A percentile compares a stretch with the other conserved stretches of the same genome.
Evolutionary conservation across 2,329 filamentous ascomycete species (phyloP).

Genomic region (Nemania sp.): DNA sequence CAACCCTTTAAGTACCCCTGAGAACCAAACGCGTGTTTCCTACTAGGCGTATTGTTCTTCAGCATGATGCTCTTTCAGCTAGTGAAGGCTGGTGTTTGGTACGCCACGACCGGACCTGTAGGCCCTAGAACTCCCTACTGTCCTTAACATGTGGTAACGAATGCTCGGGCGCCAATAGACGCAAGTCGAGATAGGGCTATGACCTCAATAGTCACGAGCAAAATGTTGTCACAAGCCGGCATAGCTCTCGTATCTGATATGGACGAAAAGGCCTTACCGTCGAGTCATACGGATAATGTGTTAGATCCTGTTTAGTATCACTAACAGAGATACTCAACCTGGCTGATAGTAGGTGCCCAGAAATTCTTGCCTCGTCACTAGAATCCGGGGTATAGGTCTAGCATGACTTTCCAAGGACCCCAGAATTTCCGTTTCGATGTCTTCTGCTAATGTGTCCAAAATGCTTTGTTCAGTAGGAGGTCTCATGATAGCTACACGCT

Average conservation of each 20-base stretch:
- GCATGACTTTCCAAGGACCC: not conserved
- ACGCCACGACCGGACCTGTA: not conserved
- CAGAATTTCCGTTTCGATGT: not conserved
- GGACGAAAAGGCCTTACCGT: not conserved
- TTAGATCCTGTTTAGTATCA: conserved; percentile 7
- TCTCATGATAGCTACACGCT: not conserved
- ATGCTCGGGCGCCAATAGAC: not conserved
- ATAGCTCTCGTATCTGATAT: not conserved
- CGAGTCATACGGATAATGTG: conserved; percentile 16
- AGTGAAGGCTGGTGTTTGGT: not conserved
- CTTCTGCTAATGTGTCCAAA: not conserved
- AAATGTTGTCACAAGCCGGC: not conserved
- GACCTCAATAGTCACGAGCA: not conserved
- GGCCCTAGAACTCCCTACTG: not conserved
- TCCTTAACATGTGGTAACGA: not conserved
- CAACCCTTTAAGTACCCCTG: not conserved
- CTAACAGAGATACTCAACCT: not conserved
- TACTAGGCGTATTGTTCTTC: not conserved
- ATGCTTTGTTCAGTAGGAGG: not conserved
- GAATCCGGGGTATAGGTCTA: not conserved
- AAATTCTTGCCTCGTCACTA: too few species aligned
- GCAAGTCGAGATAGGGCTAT: not conserved
- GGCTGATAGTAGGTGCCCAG: not conserved
- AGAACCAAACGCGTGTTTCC: not conserved
- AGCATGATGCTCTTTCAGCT: not conserved